Base-by-base conservation (phyloP, 176 grass and related monocot genomes). In the Poa pratensis region DNA sequence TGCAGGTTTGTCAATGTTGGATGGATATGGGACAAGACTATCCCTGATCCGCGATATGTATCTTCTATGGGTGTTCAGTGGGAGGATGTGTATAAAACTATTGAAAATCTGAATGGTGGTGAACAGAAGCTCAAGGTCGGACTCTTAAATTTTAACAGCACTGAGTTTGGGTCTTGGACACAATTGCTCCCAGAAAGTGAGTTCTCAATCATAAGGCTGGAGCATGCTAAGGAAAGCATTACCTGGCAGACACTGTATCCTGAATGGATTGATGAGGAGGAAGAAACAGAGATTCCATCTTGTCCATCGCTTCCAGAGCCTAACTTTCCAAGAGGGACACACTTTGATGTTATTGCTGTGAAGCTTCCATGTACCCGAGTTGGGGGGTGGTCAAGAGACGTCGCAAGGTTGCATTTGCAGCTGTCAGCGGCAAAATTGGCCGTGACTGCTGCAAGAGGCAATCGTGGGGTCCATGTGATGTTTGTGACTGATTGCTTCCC, bases 231-330 rank as follows among this genome's bases (percentile, higher is more conserved):
- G 23, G 83, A 88, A 65, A 88, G 81, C 63, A 82, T 94, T 46
- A 94, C 95, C 17, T 97, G 95, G 95, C 81, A 94, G 53, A 80
- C 74, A 59, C 84, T 97, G 8, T 97, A 93, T 63, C 95, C 95
- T 34, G 95, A 97, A 90, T 97, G 95, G 95, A 97, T 97, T 40
- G 95, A 97, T 66, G 95, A 97, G 86, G 95, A 97, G 81, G 90
- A 97, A 92, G 90, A 94, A 83, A 91, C 82, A 9, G 95, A 97
- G 28, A 91, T 97, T 86, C 92, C 95, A 40, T 76, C 88, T 32
- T 97, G 95, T 50, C 95, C 90, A 0, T 81, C 69, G 10, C 80
- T 97, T 77, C 75, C 92, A n/a, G 95, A 90, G 11, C 95, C 92
- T 78, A 75, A 37, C 80, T 80, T 87, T 72, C 86, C 79, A 43